A percentile compares a stretch with the other conserved stretches of the same genome.
Evolutionary conservation across 192 early-diverging fungal species (phyloP).

Genomic region (Neocallimastix lanati): DNA sequence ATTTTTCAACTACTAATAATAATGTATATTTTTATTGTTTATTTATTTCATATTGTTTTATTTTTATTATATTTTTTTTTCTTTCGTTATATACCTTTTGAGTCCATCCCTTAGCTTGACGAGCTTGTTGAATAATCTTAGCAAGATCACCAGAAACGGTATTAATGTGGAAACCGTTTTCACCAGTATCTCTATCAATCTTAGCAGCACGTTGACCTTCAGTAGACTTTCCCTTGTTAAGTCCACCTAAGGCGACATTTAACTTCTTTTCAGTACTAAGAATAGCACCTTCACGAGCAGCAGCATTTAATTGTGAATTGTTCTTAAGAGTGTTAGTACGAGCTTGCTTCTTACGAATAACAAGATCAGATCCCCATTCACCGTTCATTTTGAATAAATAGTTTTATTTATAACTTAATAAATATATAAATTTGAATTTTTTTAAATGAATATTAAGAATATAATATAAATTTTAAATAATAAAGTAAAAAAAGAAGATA

Average conservation of each 20-base stretch:
- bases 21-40: no score
- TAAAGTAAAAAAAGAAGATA: no score
- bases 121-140: slow-evolving; percentile 66
- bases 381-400: not conserved
- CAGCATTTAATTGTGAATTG: slow-evolving; percentile 50
- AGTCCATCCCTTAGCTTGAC: slow-evolving; percentile 51
- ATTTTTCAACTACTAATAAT: no score
- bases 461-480: no score
- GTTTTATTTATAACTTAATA: no score
- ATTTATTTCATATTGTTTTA: not conserved
- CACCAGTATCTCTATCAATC: slow-evolving; percentile 67
- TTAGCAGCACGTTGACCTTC: slow-evolving; percentile 67
- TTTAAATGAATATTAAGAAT: no score
- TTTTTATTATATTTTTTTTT: not conserved
- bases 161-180: slow-evolving; percentile 21
- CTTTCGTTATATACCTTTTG: slow-evolving; percentile 42
- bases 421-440: no score
- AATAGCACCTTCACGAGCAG: slow-evolving; percentile 47
- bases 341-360: slow-evolving; percentile 56
- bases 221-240: slow-evolving; percentile 36
- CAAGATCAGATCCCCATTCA: slow-evolving; percentile 56
- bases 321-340: slow-evolving; percentile 26
- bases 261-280: slow-evolving; percentile 59
- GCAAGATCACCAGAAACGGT: slow-evolving; percentile 48
- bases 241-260: slow-evolving; percentile 8